Base-by-base conservation (phyloP, 192 early-diverging fungal species). In the Backusella luteola region DNA sequence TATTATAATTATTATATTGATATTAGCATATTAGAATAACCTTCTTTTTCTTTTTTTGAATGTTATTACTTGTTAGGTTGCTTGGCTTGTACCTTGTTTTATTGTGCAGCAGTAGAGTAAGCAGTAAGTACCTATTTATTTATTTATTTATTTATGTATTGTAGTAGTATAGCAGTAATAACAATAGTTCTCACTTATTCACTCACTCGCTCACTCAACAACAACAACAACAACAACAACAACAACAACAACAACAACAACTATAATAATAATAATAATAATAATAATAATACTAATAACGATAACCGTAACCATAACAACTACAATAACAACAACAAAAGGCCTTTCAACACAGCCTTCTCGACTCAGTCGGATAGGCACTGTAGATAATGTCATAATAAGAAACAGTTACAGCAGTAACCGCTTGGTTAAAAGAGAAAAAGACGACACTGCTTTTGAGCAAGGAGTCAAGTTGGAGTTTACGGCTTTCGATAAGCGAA, bases 401-500 rank as follows among this genome's bases (percentile, higher is more conserved):
- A 63, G 3, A 63, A 23, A 29, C 19, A 49, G 17, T 49, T 49
- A 49, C 46, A 49, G 0, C 15, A 44, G 4, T 11, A 56, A 87
- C 87, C 67, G 32, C 56, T 63, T 63, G 8, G 1, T 29, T 63
- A 63, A 63, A 63, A 26, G 56, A 63, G 52, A 21, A 53, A 6
- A 21, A 23, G 42, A 44, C 12, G 42, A 19, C 38, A 23, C 53
- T 56, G 8, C 11, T 7, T 23, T 26, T 26, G 53, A 56, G n/a
- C 7, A 63, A 26, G 56, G 56, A 63, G 23, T 63, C 8, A 63
- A 29, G 26, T 29, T 63, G 9, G 23, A 63, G 3, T 63, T 63
- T 9, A 63, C 56, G 29, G 92, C 90, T 35, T 93, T 82, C 84
- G 92, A 93, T 78, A 84, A 82, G 21, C 91, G 90, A 3, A 90